Conservation (phyloP, 305 asterid genomes). For the Solanum aculeatissimum region DNA sequence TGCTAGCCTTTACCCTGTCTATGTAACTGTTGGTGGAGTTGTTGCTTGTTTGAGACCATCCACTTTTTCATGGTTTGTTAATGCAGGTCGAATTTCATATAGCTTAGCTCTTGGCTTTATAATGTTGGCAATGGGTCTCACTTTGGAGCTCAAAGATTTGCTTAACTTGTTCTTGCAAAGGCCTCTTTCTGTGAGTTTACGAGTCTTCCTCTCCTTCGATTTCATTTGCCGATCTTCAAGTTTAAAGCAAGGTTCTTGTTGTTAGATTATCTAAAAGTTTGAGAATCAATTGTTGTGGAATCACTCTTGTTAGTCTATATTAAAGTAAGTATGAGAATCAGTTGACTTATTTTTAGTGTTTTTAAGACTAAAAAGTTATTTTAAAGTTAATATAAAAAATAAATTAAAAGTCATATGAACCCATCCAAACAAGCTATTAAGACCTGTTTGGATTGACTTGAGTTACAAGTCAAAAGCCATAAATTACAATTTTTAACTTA, state of each 20-base stretch:
- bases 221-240: neutral
- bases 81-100: constrained; percentile 50
- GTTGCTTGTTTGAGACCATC: constrained; percentile 64
- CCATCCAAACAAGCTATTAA: too few species aligned
- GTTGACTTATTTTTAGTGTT: too few species aligned
- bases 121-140: constrained; percentile 85
- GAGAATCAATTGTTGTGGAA: neutral
- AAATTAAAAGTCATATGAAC: too few species aligned
- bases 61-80: constrained; percentile 69
- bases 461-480: too few species aligned
- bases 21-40: constrained; percentile 68
- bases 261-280: neutral
- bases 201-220: neutral
- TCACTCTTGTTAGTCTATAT: too few species aligned
- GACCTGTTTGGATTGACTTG: too few species aligned
- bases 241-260: neutral
- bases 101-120: constrained; percentile 72
- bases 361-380: too few species aligned
- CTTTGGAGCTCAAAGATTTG: constrained; percentile 78
- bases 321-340: too few species aligned
- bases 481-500: too few species aligned
- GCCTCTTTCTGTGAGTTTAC: constrained; percentile 55
- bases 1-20: constrained; percentile 77
- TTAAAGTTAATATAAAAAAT: too few species aligned
- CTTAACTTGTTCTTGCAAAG: constrained; percentile 52